Base-by-base conservation (phyloP, 768 basidiomycete species). In the Vararia minispora region DNA sequence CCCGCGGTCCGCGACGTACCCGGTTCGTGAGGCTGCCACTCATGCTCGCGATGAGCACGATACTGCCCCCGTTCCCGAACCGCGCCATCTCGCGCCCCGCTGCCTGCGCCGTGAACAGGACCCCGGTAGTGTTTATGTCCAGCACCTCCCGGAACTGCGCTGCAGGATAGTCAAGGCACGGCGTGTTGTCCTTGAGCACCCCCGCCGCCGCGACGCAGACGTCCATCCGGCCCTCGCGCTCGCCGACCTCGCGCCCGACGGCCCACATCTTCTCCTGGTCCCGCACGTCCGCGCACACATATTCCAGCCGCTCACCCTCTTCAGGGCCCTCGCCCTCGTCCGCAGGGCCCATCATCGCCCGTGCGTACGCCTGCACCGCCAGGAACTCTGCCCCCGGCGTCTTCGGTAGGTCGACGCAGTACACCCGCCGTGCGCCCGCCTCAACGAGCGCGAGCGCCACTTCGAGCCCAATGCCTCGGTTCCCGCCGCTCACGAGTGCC, bases 121-220 rank as follows among this genome's bases (percentile, higher is more conserved):
- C 60, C 17, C 60, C 60, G 34, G 51, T 76, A 26, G 69, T 67
- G 51, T 85, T 85, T 33, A 81, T 65, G 33, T 72, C 71, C 51
- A 82, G 50, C 39, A 78, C 81, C 52, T 79, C 71, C 50, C 68
- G 61, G 52, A 84, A 86, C 46, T 79, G 66, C 42, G 71, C 57
- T 10, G 63, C 77, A 1, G 77, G 69, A 52, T 82, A 83, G 31
- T 74, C 69, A 56, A 84, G 54, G 47, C 80, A 82, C 40, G 74
- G 72, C 22, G 58, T 74, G 43, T 79, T 64, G 0, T 61, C 49
- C 48, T 69, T 72, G 52, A 82, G 52, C 37, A 87, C 71, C 16
- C 84, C 86, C 28, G 85, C 85, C 13, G 85, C 83, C 3, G 84
- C 84, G 42, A 87, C 56, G 48, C 80, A 83, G 12, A 79, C 66